These are phyloP conservation scores for Salix suchowensis DNA, from an alignment of 345 rosid species.

Conservation along the genomic window DNA sequence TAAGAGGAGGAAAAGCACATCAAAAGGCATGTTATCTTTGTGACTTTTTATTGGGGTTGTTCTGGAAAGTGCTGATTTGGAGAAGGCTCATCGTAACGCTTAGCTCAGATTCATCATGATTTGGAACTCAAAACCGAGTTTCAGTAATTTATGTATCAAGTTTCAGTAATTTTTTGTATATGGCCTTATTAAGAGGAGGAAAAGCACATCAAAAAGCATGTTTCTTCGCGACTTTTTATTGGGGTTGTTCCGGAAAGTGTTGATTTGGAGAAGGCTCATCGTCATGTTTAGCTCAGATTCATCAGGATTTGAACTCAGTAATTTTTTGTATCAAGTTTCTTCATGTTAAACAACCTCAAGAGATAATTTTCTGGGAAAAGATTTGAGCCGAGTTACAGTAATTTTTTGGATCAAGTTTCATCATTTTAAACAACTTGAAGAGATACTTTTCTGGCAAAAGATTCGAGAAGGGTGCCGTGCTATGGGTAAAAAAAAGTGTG, in stretches of 20 bases:
- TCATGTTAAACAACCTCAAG: background rate
- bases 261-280: background rate
- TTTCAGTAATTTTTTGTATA: background rate
- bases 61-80: background rate
- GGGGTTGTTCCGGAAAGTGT: background rate
- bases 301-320: background rate
- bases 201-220: slow-evolving; percentile 39
- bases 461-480: background rate
- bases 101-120: background rate
- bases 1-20: slow-evolving; percentile 49
- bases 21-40: slow-evolving; percentile 23
- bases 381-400: background rate
- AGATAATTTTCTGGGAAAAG: too few relatives aligned
- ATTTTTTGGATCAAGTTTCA: background rate
- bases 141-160: background rate
- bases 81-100: background rate
- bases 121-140: background rate
- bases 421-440: background rate
- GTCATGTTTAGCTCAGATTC: background rate
- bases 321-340: background rate
- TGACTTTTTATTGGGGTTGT: background rate
- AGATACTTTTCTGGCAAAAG: background rate
- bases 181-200: slow-evolving; percentile 52
- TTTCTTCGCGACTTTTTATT: background rate
- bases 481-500: background rate